A percentile compares a stretch with the other conserved stretches of the same genome.
Conservation (phyloP, 495 filamentous ascomycete genomes). For the Daldinia loculata region DNA sequence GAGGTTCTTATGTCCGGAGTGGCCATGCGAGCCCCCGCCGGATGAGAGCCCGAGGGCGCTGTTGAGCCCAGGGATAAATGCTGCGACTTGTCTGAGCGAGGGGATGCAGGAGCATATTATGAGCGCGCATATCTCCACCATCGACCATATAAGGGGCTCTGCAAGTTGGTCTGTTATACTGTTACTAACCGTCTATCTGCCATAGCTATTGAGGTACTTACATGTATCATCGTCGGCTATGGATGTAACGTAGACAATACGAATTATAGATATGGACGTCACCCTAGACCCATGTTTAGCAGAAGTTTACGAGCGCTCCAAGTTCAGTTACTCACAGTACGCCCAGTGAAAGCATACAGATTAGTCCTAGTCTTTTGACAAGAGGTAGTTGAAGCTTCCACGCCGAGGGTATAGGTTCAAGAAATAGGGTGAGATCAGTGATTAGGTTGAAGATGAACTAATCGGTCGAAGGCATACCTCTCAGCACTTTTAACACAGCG, state of each 20-base stretch:
- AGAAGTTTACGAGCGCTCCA: background rate
- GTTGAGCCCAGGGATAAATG: slow-evolving; percentile 37
- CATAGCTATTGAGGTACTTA: slow-evolving; percentile 3
- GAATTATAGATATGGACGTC: slow-evolving; percentile 32
- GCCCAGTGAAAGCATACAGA: slow-evolving; percentile 54
- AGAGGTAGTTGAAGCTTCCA: slow-evolving; percentile 47
- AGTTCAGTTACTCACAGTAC: slow-evolving; percentile 45
- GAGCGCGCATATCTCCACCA: slow-evolving; percentile 43
- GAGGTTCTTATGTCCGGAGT: slow-evolving; percentile 1
- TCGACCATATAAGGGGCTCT: slow-evolving; percentile 40
- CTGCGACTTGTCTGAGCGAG: slow-evolving; percentile 35
- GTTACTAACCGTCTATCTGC: background rate
- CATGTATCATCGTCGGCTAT: slow-evolving; percentile 31
- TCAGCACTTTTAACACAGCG: background rate
- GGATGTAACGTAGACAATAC: slow-evolving; percentile 29
- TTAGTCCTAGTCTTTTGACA: slow-evolving; percentile 54
- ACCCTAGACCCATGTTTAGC: slow-evolving; percentile 24
- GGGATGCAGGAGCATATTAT: slow-evolving; percentile 47
- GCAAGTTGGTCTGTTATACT: slow-evolving; percentile 24
- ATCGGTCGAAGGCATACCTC: slow-evolving; percentile 4
- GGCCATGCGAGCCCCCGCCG: slow-evolving; percentile 7
- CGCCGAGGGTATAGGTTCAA: slow-evolving; percentile 43
- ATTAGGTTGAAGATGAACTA: slow-evolving; percentile 41
- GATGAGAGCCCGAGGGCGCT: slow-evolving; percentile 36
- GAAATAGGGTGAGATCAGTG: slow-evolving; percentile 42